Evolutionary conservation across 2,329 filamentous ascomycete genomes (phyloP).

Genomic region (Mycogone perniciosa): DNA sequence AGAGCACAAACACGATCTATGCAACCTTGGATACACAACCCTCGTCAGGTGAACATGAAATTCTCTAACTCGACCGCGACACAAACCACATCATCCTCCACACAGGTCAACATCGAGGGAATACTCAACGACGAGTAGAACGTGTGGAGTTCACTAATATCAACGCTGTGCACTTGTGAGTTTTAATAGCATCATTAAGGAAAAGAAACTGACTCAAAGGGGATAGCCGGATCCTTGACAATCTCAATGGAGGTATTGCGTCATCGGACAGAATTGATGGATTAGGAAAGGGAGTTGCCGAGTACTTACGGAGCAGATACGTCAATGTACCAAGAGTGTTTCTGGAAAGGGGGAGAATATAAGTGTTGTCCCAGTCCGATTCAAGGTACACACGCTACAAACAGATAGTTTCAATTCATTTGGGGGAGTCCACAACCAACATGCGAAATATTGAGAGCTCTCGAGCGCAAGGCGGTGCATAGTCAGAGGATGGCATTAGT

Average conservation of each 20-base stretch:
- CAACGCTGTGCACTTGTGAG: slow-evolving; percentile 24
- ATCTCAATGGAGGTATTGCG: slow-evolving; percentile 38
- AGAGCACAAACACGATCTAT: too few species aligned
- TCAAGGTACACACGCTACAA: too few species aligned
- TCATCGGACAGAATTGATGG: slow-evolving; percentile 38
- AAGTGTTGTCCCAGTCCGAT: neutral
- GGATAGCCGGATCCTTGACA: slow-evolving; percentile 33
- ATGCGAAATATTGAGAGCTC: too few species aligned
- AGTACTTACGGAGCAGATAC: slow-evolving; percentile 39
- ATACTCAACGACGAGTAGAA: slow-evolving; percentile 30
- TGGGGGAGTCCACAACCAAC: too few species aligned
- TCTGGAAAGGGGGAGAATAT: slow-evolving; percentile 33
- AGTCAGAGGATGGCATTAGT: too few species aligned
- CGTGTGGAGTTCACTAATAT: slow-evolving; percentile 38
- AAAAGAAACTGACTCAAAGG: slow-evolving; percentile 1
- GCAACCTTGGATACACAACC: too few species aligned
- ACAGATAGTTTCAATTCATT: too few species aligned
- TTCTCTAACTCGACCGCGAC: too few species aligned
- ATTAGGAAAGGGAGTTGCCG: slow-evolving; percentile 39
- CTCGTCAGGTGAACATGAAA: too few species aligned
- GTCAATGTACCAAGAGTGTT: slow-evolving; percentile 39
- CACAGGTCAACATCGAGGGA: slow-evolving; percentile 27
- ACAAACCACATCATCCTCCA: too few species aligned
- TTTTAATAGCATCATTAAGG: neutral
- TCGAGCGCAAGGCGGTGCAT: too few species aligned